Evolutionary conservation across 768 basidiomycete species (phyloP).

Genomic region (Hygrocybe coccinea): DNA sequence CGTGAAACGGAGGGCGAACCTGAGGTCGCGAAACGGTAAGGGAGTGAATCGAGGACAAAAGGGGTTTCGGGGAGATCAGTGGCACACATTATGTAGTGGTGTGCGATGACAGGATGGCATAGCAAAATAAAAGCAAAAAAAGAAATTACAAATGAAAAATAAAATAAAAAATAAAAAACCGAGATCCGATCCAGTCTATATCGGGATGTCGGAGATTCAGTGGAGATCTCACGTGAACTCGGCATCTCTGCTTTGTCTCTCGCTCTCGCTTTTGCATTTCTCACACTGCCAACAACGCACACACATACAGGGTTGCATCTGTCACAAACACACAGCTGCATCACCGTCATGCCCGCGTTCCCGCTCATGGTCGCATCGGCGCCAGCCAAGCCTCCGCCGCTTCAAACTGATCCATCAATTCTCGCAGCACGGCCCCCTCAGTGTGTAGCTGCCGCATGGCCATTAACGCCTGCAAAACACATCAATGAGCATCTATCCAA

Average conservation of each 20-base stretch:
- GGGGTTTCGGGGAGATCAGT: background rate
- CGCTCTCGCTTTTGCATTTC: no score
- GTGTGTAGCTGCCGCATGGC: constrained; percentile 88
- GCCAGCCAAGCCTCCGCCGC: constrained; percentile 90
- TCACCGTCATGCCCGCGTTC: background rate
- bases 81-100: background rate
- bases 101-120: background rate
- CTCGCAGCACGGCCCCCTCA: constrained; percentile 73
- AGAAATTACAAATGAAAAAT: background rate
- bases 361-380: constrained; percentile 76
- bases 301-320: no score
- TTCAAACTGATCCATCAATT: constrained; percentile 94
- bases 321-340: no score
- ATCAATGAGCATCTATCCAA: constrained; percentile 7
- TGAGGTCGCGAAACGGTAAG: background rate
- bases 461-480: constrained; percentile 58
- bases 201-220: no score
- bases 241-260: no score
- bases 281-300: no score
- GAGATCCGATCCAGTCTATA: no score
- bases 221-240: no score
- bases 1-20: background rate
- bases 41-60: background rate
- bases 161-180: no score
- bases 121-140: no score